Base-by-base conservation (phyloP, 192 early-diverging fungal species). In the Linnemannia elongata region DNA sequence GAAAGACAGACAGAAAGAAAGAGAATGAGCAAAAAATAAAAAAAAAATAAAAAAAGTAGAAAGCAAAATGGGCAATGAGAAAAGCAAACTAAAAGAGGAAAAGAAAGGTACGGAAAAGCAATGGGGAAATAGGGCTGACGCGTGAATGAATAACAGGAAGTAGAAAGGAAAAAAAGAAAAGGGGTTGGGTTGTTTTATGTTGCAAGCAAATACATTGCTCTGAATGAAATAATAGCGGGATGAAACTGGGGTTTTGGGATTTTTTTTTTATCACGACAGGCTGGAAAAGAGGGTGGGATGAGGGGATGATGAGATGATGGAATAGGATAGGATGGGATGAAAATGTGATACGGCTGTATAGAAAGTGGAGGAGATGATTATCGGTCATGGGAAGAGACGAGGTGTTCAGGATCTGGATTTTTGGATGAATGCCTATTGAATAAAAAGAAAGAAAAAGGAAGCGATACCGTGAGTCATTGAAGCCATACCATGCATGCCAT, bases 351-450 rank as follows among this genome's bases (percentile, higher is more conserved):
- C 60, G 60, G 12, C 60, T 66, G 41, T 49, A 44, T 47, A n/a
- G 47, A 22, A 41, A 70, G 60, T 45, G 45, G 47, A 63, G 17
- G 20, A 9, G 76, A 41, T 36, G 17, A 39, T 27, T 42, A 41
- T 41, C 33, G 39, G 20, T 22, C 77, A 55, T 78, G 30, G 30
- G 27, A 30, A 12, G 15, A 30, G 30, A 66, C 4, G 27, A 15
- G 18, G 33, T 22, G 36, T 36, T 69, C 73, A 89, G 78, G 88
- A 87, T 44, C 88, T 88, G 15, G 87, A 88, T 47, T 86, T 85
- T 83, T 90, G 87, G 36, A 90, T 90, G 75, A 90, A 90, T 42
- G 89, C 72, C 89, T 90, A 82, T 33, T 27, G n/a, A 82, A n/a
- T 24, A 45, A 38, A 15, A 39, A 20, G 15, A 47, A 15, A 39